Percentiles rank a stretch among this genome's conserved stretches.
Evolutionary conservation across 1,139 yeast genomes (phyloP).

Genomic region (Taphrina confusa): DNA sequence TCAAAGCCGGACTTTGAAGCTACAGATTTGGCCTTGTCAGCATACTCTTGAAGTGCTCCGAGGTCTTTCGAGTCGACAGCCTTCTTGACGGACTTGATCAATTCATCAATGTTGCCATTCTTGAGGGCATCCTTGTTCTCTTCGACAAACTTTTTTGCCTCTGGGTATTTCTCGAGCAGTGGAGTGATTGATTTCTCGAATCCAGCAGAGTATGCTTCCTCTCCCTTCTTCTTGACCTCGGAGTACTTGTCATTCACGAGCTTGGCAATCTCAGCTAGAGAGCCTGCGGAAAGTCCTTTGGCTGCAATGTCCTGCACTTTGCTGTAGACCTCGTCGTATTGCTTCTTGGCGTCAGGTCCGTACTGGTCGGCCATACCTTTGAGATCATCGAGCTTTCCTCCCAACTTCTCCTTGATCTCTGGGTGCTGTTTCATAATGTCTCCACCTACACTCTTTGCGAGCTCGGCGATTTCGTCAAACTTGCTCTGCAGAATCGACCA

Average conservation of each 20-base stretch:
- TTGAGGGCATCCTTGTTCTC: slow-evolving; percentile 33
- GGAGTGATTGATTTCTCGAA: slow-evolving; percentile 29
- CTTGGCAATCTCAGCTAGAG: slow-evolving; percentile 18
- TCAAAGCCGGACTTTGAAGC: slow-evolving; percentile 26
- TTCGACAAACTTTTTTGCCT: slow-evolving; percentile 32
- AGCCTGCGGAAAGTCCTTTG: slow-evolving; percentile 30
- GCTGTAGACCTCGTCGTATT: slow-evolving; percentile 26
- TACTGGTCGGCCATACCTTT: slow-evolving; percentile 28
- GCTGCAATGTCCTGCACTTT: slow-evolving; percentile 32
- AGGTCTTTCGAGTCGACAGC: slow-evolving; percentile 30
- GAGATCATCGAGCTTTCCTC: slow-evolving; percentile 21
- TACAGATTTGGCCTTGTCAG: slow-evolving; percentile 26
- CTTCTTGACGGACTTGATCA: slow-evolving; percentile 29
- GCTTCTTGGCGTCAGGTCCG: slow-evolving; percentile 35
- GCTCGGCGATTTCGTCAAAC: slow-evolving; percentile 24
- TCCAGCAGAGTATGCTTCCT: slow-evolving; percentile 23
- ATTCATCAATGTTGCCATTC: slow-evolving; percentile 26
- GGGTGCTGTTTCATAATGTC: slow-evolving; percentile 34
- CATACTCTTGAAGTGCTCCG: slow-evolving; percentile 29
- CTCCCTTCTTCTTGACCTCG: slow-evolving; percentile 30
- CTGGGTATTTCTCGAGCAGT: slow-evolving; percentile 27
- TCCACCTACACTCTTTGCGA: slow-evolving; percentile 26
- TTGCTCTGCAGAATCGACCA: slow-evolving; percentile 26
- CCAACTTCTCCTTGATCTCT: slow-evolving; percentile 28
- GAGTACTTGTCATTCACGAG: slow-evolving; percentile 23